phyloP scores from a whole-genome alignment of 2,329 filamentous ascomycete genomes.

The Fusarium aywerte region DNA sequence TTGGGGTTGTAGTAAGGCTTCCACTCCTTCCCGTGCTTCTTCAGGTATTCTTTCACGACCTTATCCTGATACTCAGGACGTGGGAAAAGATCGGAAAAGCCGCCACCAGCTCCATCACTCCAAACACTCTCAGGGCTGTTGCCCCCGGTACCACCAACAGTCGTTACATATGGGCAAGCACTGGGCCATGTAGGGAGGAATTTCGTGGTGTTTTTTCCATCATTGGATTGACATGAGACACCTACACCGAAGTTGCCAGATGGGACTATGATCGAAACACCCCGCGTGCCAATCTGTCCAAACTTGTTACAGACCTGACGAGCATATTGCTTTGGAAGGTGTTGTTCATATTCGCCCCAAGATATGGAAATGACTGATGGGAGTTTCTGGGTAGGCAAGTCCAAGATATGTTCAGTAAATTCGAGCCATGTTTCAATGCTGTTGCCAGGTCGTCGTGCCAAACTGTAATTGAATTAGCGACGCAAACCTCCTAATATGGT shows the following conservation, averaged over 20 bases:
- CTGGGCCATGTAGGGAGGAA: slow-evolving; percentile 53
- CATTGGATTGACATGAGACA: slow-evolving; percentile 51
- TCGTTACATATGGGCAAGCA: slow-evolving; percentile 69
- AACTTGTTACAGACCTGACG: slow-evolving; percentile 65
- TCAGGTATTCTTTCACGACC: slow-evolving; percentile 59
- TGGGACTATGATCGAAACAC: slow-evolving; percentile 73
- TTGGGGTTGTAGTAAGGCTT: slow-evolving; percentile 56
- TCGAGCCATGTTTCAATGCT: slow-evolving; percentile 74
- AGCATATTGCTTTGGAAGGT: slow-evolving; percentile 68
- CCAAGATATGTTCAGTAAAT: slow-evolving; percentile 69
- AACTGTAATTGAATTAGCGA: background rate
- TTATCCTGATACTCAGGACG: slow-evolving; percentile 58
- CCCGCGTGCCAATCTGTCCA: slow-evolving; percentile 71
- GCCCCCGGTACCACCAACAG: slow-evolving; percentile 67
- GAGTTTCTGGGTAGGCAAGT: slow-evolving; percentile 62
- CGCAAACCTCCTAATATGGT: too few relatives aligned
- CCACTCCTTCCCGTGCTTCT: slow-evolving; percentile 60
- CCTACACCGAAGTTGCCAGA: slow-evolving; percentile 66
- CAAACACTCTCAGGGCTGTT: slow-evolving; percentile 64
- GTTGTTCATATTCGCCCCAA: slow-evolving; percentile 76
- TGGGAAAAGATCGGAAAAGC: slow-evolving; percentile 61
- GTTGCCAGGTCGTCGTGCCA: slow-evolving; percentile 41
- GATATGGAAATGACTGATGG: slow-evolving; percentile 75
- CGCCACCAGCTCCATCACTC: slow-evolving; percentile 63
- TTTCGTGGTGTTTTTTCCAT: slow-evolving; percentile 48